A percentile compares a stretch with the other conserved stretches of the same genome.
phyloP scores from a whole-genome alignment of 2,329 filamentous ascomycete species.

The Coniella vitis region DNA sequence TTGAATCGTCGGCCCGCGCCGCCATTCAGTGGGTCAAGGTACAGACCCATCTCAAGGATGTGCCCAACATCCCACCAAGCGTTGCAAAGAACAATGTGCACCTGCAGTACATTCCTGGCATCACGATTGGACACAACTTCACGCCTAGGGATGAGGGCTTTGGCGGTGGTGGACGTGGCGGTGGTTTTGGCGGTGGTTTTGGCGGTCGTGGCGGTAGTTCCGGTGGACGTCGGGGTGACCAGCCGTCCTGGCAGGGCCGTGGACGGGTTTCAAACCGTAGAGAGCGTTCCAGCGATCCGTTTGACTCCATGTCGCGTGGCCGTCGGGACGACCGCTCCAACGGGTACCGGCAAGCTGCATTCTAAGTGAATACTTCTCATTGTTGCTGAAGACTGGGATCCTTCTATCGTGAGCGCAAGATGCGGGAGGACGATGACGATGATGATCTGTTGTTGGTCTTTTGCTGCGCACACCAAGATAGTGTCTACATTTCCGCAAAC shows the following conservation, averaged over 20 bases:
- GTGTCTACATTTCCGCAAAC: too few species aligned
- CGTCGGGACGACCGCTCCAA: not conserved
- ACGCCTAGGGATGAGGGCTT: too few species aligned
- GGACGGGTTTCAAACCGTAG: too few species aligned
- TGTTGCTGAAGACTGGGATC: too few species aligned
- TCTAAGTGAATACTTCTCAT: too few species aligned
- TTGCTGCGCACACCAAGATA: too few species aligned
- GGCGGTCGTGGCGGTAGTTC: not conserved
- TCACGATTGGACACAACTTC: conserved; percentile 28
- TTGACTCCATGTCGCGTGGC: conserved; percentile 4
- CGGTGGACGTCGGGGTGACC: too few species aligned
- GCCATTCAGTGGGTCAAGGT: conserved; percentile 47
- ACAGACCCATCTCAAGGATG: conserved; percentile 45
- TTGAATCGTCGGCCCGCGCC: conserved; percentile 34
- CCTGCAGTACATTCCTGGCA: conserved; percentile 21
- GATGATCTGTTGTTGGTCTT: too few species aligned
- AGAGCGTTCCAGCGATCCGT: conserved; percentile 4
- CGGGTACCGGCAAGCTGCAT: not conserved
- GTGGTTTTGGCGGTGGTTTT: conserved; percentile 1
- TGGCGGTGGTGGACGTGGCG: not conserved
- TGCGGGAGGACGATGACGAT: too few species aligned
- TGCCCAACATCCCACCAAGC: conserved; percentile 33
- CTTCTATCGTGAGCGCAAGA: too few species aligned
- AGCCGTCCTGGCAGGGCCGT: too few species aligned
- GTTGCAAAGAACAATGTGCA: conserved; percentile 25